Evolutionary conservation across 345 rosid genomes (phyloP).

Genomic region (Theobroma cacao): DNA sequence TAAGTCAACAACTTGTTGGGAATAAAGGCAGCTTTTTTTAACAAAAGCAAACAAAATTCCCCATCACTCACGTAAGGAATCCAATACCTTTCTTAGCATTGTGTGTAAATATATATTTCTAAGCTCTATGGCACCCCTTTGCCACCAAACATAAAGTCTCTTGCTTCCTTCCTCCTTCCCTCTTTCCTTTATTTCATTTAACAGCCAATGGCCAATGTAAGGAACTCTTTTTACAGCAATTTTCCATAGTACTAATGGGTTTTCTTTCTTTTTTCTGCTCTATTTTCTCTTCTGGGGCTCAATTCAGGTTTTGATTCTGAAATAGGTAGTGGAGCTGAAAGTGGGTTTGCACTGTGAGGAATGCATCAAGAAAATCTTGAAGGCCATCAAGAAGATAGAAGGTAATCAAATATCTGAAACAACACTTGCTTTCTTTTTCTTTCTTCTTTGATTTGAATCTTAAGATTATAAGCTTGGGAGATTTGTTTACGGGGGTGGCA

Average conservation of each 20-base stretch:
- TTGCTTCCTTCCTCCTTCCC: neutral
- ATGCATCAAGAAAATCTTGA: constrained; percentile 76
- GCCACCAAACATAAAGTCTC: neutral
- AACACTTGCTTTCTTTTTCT: neutral
- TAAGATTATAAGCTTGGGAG: neutral
- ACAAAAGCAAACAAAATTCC: constrained; percentile 12
- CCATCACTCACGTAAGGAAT: constrained; percentile 37
- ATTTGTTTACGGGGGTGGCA: constrained; percentile 17
- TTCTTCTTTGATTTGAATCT: neutral
- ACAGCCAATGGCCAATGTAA: constrained; percentile 36
- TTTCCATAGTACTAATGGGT: neutral
- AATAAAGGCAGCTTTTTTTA: constrained; percentile 32
- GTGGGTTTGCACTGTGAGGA: constrained; percentile 79
- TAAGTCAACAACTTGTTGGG: constrained; percentile 10
- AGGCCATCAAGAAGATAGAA: constrained; percentile 81
- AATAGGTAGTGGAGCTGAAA: constrained; percentile 73
- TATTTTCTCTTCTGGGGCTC: too few relatives aligned
- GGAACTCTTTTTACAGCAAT: constrained; percentile 1
- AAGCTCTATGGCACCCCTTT: neutral
- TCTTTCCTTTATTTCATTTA: neutral
- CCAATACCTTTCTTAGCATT: constrained; percentile 25
- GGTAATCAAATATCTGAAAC: too few relatives aligned
- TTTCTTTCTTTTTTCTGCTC: neutral
- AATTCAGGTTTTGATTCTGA: constrained; percentile 16
- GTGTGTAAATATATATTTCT: neutral